Evolutionary conservation across 139 green algal species (phyloP).

Genomic region (Chlamydomonas sp.): DNA sequence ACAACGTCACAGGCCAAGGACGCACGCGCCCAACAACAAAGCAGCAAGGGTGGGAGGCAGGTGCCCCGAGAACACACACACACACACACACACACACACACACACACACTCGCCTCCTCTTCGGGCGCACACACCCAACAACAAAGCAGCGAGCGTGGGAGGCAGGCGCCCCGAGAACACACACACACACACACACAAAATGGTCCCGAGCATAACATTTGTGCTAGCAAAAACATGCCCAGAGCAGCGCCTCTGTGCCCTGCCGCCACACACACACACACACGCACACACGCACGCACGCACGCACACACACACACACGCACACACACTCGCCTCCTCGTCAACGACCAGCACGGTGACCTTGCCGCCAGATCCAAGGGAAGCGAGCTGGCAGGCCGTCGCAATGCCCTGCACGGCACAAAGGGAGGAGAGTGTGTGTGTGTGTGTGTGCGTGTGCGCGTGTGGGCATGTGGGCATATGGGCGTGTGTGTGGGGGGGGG

Average conservation of each 20-base stretch:
- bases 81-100: not conserved
- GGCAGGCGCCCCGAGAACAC: not conserved
- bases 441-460: not conserved
- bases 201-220: slow-evolving; percentile 3
- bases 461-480: not conserved
- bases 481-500: not conserved
- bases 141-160: not conserved
- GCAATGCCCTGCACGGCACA: slow-evolving; percentile 30
- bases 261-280: no score
- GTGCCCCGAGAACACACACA: not conserved
- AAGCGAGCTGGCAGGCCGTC: slow-evolving; percentile 28
- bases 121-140: not conserved
- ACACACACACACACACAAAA: not conserved
- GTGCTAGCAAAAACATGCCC: slow-evolving; percentile 1
- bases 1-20: no score
- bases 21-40: not conserved
- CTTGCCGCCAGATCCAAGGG: slow-evolving; percentile 22
- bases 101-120: not conserved
- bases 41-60: not conserved
- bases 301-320: not conserved
- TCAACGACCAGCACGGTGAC: slow-evolving; percentile 62
- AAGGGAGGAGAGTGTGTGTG: not conserved
- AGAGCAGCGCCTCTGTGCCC: slow-evolving; percentile 10
- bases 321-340: slow-evolving; percentile 13
- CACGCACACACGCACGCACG: not conserved